These are phyloP conservation scores for Quercus ilex DNA, from an alignment of 306 rosid species.

Conservation along the genomic window DNA sequence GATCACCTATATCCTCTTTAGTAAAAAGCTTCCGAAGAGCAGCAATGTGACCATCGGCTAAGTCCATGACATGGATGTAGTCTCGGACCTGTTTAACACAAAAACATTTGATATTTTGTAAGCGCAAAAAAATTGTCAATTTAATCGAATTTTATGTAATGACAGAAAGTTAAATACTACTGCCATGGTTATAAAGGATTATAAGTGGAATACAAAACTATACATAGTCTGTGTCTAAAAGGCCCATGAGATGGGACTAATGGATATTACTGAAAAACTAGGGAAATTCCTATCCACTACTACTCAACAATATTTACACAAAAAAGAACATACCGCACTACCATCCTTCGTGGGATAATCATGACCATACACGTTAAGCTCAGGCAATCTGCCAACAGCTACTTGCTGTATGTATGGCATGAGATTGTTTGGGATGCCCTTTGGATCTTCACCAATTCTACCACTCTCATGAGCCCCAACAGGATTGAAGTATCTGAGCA, in stretches of 20 bases:
- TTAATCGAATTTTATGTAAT: neutral
- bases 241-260: no score
- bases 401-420: conserved; percentile 98
- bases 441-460: conserved; percentile 89
- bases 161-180: neutral
- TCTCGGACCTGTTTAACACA: conserved; percentile 66
- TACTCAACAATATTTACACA: no score
- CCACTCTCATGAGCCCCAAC: conserved; percentile 99
- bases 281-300: no score
- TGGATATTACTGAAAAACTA: no score
- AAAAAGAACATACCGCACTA: conserved; percentile 59
- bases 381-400: conserved; percentile 85
- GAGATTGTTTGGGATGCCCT: conserved; percentile 89
- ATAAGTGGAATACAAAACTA: neutral
- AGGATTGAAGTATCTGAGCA: conserved; percentile 91
- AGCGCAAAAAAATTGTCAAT: neutral
- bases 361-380: conserved; percentile 75
- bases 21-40: conserved; percentile 79
- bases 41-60: conserved; percentile 98
- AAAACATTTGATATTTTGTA: neutral
- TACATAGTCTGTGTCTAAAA: neutral
- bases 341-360: conserved; percentile 94
- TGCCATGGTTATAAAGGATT: neutral
- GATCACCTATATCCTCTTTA: conserved; percentile 56
- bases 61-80: conserved; percentile 98